These are phyloP conservation scores for Pisolithus microcarpus DNA, from an alignment of 768 basidiomycete genomes.

Conservation along the genomic window DNA sequence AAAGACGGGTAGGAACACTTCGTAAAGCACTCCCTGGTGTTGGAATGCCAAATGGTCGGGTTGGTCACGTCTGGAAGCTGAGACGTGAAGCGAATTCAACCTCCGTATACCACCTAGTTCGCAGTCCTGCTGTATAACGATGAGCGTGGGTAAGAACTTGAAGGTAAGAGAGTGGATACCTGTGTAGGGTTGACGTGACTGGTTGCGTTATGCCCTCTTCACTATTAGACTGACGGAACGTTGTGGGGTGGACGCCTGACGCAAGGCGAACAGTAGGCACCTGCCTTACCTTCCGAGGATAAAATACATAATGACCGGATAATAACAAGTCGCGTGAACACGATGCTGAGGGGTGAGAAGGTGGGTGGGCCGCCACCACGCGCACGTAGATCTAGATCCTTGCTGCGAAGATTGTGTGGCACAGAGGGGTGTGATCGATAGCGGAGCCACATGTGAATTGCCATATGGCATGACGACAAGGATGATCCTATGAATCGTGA, in stretches of 20 bases:
- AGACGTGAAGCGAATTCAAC: background rate
- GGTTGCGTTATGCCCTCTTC: background rate
- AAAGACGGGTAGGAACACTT: no score
- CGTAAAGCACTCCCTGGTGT: background rate
- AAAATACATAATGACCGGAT: constrained; percentile 6
- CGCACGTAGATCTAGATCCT: background rate
- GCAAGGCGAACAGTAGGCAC: background rate
- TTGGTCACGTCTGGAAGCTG: background rate
- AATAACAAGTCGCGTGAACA: constrained; percentile 1
- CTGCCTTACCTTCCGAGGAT: constrained; percentile 1
- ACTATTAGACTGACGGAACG: background rate
- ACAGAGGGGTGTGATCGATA: background rate
- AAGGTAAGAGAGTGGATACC: background rate
- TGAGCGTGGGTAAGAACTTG: background rate
- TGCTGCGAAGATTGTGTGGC: background rate
- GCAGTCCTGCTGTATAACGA: background rate
- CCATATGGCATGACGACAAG: no score
- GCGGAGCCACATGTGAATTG: background rate
- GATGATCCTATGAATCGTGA: no score
- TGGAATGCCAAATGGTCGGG: background rate
- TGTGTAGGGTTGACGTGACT: background rate
- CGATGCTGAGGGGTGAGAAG: background rate
- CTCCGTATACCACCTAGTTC: no score
- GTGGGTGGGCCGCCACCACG: background rate
- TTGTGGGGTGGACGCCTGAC: background rate